Evolutionary conservation across 2,329 filamentous ascomycete species (phyloP), one percentile per base, ranked within the genome.

Genomic region (Hypomyces perniciosus): DNA sequence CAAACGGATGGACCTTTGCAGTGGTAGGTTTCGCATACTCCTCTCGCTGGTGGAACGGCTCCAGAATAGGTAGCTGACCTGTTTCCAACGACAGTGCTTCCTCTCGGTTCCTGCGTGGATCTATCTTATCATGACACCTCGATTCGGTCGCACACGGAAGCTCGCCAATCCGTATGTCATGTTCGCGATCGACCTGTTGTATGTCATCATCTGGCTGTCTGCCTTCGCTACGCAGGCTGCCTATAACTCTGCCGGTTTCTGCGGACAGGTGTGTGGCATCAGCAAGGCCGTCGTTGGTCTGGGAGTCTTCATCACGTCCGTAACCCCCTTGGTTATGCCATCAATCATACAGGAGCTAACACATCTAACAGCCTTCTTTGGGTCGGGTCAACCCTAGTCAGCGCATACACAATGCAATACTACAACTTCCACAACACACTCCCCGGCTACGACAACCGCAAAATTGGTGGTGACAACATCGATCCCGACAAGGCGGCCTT

Each of bases 401-500:
- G 80, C 61, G 70, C 79, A 52, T 84, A 78, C 67, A 80, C 80
- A 29, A 68, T 83, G 55, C 73, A 78, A 55, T 84, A 83, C 69
- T 83, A 79, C 70, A 77, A 78, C 59, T 77, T 79, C 62, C 78
- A 85, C 67, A 78, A 79, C 59, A 75, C 69, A 50, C 74, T 85
- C 12, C 83, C 83, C 2, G 82, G 82, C 51, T 83, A 83, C 64
- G 79, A 81, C 60, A 72, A 71, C 57, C 70, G 63, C 60, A 65
- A 70, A 60, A 59, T 73, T 46, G 63, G 64, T 53, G 62, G 62
- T 54, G 67, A 65, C 56, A 78, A 80, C 68, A 84, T 84, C 58
- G 83, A 85, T 63, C 83, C 83, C 1, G 82, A 86, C 66, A 85
- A 85, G 71, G 81, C 82, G 29, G 82, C 82, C 53, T 86, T 86